Conservation (phyloP, 371 early-diverging fungal genomes). For the Mortierella sp. region DNA sequence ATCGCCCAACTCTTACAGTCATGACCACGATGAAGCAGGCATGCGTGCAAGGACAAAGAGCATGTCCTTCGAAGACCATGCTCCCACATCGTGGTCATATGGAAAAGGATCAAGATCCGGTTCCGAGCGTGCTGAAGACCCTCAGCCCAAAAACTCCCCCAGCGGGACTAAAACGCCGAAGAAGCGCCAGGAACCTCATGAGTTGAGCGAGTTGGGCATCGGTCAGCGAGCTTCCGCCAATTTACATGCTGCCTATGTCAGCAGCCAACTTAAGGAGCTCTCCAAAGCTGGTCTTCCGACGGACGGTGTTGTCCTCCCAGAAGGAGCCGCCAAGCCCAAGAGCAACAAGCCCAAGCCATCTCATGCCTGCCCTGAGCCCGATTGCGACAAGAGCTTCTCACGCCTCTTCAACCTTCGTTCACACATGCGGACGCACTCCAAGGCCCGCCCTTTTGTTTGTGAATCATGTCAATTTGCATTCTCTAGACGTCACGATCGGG, state of each 20-base stretch:
- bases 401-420: constrained; percentile 52
- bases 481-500: constrained; percentile 49
- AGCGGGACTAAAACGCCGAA: constrained; percentile 5
- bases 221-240: constrained; percentile 54
- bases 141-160: not conserved
- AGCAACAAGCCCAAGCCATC: constrained; percentile 41
- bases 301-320: constrained; percentile 16
- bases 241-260: constrained; percentile 52
- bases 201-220: constrained; percentile 51
- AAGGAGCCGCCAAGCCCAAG: constrained; percentile 20
- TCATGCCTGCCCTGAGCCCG: constrained; percentile 44
- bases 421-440: constrained; percentile 51
- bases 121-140: constrained; percentile 25
- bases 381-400: constrained; percentile 54
- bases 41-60: constrained; percentile 32
- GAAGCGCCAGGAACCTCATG: constrained; percentile 45
- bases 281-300: constrained; percentile 33
- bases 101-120: constrained; percentile 29
- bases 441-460: constrained; percentile 47
- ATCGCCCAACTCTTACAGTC: constrained; percentile 39
- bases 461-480: constrained; percentile 44
- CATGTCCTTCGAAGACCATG: constrained; percentile 30
- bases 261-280: constrained; percentile 40
- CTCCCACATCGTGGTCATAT: constrained; percentile 38
- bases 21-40: constrained; percentile 24